Base-by-base conservation (phyloP, 768 basidiomycete genomes). In the Filobasidium floriforme region DNA sequence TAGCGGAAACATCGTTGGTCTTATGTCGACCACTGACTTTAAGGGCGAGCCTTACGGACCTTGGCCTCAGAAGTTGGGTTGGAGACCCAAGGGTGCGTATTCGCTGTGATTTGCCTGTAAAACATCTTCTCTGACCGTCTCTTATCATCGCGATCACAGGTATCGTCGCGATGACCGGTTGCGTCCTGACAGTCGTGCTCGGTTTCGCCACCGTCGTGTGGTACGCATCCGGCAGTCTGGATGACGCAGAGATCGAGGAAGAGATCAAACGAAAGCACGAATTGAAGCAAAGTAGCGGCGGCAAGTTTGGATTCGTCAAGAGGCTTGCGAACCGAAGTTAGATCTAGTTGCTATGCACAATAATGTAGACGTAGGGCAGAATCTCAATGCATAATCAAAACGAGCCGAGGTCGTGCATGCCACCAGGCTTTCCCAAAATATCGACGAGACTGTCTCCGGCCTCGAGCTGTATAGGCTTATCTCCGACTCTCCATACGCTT, bases 1-100 rank as follows among this genome's bases (percentile, higher is more conserved):
- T 4, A 84, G 83, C 0, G 94, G 94, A 12, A 99, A 99, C 77
- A 92, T 90, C 0, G 94, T 89, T 14, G 94, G 94, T 0, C 83
- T 83, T 1, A 73, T 72, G 64, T 86, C 85, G 24, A 78, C 85
- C 15, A 85, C 85, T 10, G 88, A 96, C 73, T 82, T 93, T 65
- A 63, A 67, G 37, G 80, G 70, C 69, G 76, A 41, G 87, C 90
- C 14, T 41, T 59, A 62, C 59, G 65, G 61, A 44, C 61, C 61
- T 49, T 61, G 65, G 59, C 63, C 62, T 11, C 66, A 59, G 43
- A 51, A 52, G 19, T 22, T 65, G 46, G 79, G 78, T 59, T 80
- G 80, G 79, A 78, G 76, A 41, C 66, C 77, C 44, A 79, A 79
- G 64, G 80, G 78, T 29, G 69, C 65, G 65, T 32, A 7, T 14